phyloP scores from a whole-genome alignment of 106 monocot species.

The Platanthera guangdongensis region DNA sequence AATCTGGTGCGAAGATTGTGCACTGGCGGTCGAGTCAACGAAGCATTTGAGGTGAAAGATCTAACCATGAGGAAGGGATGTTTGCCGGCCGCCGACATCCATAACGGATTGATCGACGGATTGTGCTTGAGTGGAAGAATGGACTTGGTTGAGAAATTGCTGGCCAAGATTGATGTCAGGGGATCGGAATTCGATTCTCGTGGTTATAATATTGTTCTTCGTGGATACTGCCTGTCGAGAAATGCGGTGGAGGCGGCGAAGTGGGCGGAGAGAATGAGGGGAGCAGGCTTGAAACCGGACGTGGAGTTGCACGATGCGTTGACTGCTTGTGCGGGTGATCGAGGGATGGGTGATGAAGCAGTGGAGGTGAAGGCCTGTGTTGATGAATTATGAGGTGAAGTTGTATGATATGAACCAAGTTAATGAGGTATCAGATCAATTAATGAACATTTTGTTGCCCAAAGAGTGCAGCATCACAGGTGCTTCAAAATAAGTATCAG shows the following conservation, averaged over 20 bases:
- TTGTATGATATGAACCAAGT: slow-evolving; percentile 34
- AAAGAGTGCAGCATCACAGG: no score
- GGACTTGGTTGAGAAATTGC: slow-evolving; percentile 14
- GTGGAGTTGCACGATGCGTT: background rate
- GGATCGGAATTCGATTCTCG: background rate
- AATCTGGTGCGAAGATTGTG: slow-evolving; percentile 8
- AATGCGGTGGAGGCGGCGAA: background rate
- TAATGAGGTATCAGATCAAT: background rate
- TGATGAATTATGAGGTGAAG: slow-evolving; percentile 8
- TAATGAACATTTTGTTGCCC: background rate
- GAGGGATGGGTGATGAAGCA: slow-evolving; percentile 7
- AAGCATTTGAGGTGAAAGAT: slow-evolving; percentile 17
- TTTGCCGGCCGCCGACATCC: slow-evolving; percentile 7
- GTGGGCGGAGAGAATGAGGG: slow-evolving; percentile 15
- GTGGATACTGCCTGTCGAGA: slow-evolving; percentile 14
- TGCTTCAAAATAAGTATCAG: no score
- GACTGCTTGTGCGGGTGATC: background rate
- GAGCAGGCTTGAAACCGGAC: slow-evolving; percentile 13
- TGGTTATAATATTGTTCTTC: slow-evolving; percentile 9
- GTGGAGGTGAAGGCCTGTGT: background rate
- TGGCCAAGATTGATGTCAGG: slow-evolving; percentile 2
- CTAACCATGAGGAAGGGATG: slow-evolving; percentile 4
- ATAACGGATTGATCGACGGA: slow-evolving; percentile 15
- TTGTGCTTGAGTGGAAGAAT: slow-evolving; percentile 10
- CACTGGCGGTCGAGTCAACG: slow-evolving; percentile 6